Conservation (phyloP, 1,139 yeast species). For the Saccharomyces hybrid region DNA sequence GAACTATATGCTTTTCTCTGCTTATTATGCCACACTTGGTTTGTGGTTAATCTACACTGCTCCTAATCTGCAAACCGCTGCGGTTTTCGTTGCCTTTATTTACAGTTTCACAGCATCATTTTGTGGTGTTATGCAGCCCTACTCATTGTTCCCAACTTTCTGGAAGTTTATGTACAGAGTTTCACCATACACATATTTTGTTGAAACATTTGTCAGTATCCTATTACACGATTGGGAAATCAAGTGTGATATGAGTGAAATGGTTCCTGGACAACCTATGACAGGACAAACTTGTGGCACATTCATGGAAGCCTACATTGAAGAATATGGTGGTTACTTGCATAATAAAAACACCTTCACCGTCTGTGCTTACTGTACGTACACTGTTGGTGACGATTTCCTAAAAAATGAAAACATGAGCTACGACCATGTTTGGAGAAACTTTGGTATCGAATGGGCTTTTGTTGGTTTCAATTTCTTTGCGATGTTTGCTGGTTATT, state of each 20-base stretch:
- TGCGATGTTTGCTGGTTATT: constrained; percentile 38
- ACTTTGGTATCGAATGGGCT: constrained; percentile 48
- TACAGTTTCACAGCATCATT: constrained; percentile 47
- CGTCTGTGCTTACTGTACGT: constrained; percentile 37
- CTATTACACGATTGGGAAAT: constrained; percentile 49
- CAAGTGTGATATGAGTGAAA: constrained; percentile 44
- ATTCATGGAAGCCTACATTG: constrained; percentile 34
- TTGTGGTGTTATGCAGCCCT: constrained; percentile 55
- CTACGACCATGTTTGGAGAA: constrained; percentile 47
- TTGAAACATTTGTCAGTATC: constrained; percentile 48
- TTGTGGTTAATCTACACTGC: constrained; percentile 45
- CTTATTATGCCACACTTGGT: constrained; percentile 47
- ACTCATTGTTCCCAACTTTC: constrained; percentile 48
- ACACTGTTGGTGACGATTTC: constrained; percentile 34
- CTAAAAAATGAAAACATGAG: constrained; percentile 38
- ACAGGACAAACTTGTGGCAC: constrained; percentile 48
- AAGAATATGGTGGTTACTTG: constrained; percentile 34
- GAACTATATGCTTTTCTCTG: constrained; percentile 40
- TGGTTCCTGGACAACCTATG: constrained; percentile 45
- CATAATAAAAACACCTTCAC: constrained; percentile 30
- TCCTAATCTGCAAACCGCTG: constrained; percentile 54
- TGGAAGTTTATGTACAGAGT: constrained; percentile 62
- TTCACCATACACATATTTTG: constrained; percentile 61
- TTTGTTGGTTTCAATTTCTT: constrained; percentile 41
- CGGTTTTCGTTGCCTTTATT: constrained; percentile 44